phyloP scores from a whole-genome alignment of 208 protist genomes.

The Tritrichomonas musculus region DNA sequence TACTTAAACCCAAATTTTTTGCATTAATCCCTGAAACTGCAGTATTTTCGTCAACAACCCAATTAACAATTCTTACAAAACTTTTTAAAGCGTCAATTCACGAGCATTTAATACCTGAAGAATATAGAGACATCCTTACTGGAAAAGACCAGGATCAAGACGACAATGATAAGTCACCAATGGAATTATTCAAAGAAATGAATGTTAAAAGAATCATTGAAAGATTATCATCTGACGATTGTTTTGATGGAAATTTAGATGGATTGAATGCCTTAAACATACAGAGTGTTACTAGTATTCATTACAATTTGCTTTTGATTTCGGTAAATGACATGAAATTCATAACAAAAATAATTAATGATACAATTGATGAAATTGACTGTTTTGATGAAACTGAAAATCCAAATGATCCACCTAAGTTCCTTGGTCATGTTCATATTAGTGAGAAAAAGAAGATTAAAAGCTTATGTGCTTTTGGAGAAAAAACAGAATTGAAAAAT shows the following conservation, averaged over 20 bases:
- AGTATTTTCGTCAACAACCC: background rate
- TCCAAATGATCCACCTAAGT: too few species aligned
- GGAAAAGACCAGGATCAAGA: too few species aligned
- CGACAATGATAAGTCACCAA: too few species aligned
- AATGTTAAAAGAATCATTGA: too few species aligned
- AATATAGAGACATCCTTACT: background rate
- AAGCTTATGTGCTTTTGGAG: background rate
- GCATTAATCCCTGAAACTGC: conserved; percentile 30
- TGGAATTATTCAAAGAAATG: too few species aligned
- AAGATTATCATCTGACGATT: too few species aligned
- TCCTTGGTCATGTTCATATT: too few species aligned
- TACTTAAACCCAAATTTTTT: background rate
- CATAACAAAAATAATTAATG: background rate
- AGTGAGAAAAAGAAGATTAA: background rate
- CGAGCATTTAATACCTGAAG: background rate
- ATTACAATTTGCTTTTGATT: background rate
- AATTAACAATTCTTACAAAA: background rate
- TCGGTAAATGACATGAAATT: conserved; percentile 2
- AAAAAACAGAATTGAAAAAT: background rate
- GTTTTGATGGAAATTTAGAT: background rate
- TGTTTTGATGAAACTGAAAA: too few species aligned
- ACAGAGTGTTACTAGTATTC: background rate
- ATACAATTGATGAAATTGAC: background rate
- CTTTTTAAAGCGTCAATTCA: background rate
- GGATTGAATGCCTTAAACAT: background rate